Conservation (phyloP, 495 filamentous ascomycete species). For the Thermochaetoides thermophila region DNA sequence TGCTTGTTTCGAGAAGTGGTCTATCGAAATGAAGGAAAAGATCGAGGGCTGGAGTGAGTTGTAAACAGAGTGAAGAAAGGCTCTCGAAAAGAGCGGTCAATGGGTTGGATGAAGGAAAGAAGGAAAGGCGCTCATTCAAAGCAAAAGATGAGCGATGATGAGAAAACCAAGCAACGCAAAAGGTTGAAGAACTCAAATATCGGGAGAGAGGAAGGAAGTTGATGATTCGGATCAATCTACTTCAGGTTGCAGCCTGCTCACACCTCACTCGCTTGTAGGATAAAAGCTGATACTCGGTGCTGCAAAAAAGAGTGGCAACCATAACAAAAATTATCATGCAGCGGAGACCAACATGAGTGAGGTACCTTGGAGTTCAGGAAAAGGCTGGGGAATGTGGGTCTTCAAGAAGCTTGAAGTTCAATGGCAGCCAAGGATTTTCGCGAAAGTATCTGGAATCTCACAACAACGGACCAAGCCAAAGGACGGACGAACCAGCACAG, state of each 20-base stretch:
- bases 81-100: neutral
- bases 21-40: no score
- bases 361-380: neutral
- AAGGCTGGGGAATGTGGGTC: slow-evolving; percentile 11
- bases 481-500: no score
- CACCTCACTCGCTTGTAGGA: neutral
- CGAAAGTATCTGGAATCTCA: no score
- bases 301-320: neutral
- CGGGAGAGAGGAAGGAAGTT: neutral
- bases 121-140: no score
- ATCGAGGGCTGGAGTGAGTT: neutral
- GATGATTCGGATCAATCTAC: neutral
- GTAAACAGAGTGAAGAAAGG: neutral
- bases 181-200: neutral
- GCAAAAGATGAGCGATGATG: neutral
- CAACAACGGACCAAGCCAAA: no score
- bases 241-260: neutral
- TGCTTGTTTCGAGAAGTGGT: no score
- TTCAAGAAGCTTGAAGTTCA: no score
- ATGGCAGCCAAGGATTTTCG: no score
- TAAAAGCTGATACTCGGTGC: slow-evolving; percentile 2
- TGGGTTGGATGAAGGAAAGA: neutral
- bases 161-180: neutral
- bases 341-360: slow-evolving; percentile 1
- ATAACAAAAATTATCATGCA: slow-evolving; percentile 13